These are phyloP conservation scores for Mortierella sp. DNA, from an alignment of 371 early-diverging fungal species.

Conservation along the genomic window DNA sequence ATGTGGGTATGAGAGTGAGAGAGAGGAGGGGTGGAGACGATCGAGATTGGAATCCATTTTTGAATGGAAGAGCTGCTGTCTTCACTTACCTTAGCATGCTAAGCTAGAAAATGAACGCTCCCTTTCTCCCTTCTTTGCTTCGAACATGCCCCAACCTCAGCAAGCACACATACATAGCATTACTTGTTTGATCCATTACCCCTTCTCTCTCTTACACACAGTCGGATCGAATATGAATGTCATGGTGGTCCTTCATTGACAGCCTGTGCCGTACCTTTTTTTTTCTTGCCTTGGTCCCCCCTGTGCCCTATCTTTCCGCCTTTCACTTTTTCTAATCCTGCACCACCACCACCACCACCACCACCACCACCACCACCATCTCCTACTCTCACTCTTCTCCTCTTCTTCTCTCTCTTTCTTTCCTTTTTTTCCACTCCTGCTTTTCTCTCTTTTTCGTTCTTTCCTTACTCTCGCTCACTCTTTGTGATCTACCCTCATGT, in stretches of 20 bases:
- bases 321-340: background rate
- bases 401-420: background rate
- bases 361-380: background rate
- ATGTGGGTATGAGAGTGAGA: background rate
- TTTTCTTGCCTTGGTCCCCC: too few species aligned
- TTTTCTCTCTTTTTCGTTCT: background rate
- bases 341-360: background rate
- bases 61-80: background rate
- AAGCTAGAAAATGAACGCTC: constrained; percentile 28
- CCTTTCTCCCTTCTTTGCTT: background rate
- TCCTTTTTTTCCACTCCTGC: background rate
- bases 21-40: constrained; percentile 1
- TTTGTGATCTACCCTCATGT: background rate
- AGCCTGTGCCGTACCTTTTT: background rate
- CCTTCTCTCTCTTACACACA: constrained; percentile 10
- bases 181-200: background rate
- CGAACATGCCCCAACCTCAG: constrained; percentile 5
- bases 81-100: constrained; percentile 20
- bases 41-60: constrained; percentile 26
- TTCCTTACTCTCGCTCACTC: background rate
- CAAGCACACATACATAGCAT: background rate
- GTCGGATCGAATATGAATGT: constrained; percentile 33
- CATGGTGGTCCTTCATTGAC: background rate
- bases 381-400: background rate
- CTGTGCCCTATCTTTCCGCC: background rate